Evolutionary conservation across 257 asterid species (phyloP).

Genomic region (Fraxinus excelsior): DNA sequence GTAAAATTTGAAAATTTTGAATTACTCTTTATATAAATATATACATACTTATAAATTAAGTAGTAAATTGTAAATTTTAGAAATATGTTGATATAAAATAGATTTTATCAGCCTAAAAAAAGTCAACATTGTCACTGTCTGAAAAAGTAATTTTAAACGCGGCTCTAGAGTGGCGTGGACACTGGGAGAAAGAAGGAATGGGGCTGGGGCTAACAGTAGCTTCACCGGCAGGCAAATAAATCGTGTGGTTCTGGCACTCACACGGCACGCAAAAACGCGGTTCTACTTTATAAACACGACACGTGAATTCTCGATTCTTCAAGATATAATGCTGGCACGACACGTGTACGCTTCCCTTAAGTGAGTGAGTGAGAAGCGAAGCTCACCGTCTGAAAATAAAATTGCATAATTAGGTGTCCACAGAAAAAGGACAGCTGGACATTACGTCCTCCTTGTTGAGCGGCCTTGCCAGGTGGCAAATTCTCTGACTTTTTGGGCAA

Average conservation of each 20-base stretch:
- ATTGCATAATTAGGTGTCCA: constrained; percentile 4
- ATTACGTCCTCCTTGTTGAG: not conserved
- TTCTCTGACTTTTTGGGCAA: not conserved
- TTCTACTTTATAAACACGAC: constrained; percentile 2
- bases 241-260: not conserved
- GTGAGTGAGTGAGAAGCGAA: not conserved
- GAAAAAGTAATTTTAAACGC: not conserved
- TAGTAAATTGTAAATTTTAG: too few species aligned
- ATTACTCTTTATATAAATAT: too few species aligned
- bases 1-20: too few species aligned
- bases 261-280: constrained; percentile 13
- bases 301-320: constrained; percentile 11
- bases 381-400: not conserved
- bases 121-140: too few species aligned
- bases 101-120: too few species aligned
- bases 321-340: not conserved
- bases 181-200: not conserved
- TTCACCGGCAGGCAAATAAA: not conserved
- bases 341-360: constrained; percentile 24
- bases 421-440: not conserved
- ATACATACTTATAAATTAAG: too few species aligned
- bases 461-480: constrained; percentile 8
- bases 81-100: too few species aligned
- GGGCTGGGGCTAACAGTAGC: not conserved
- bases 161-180: not conserved